Evolutionary conservation across 2,329 filamentous ascomycete genomes (phyloP).

Genomic region (Colletotrichum costaricense): DNA sequence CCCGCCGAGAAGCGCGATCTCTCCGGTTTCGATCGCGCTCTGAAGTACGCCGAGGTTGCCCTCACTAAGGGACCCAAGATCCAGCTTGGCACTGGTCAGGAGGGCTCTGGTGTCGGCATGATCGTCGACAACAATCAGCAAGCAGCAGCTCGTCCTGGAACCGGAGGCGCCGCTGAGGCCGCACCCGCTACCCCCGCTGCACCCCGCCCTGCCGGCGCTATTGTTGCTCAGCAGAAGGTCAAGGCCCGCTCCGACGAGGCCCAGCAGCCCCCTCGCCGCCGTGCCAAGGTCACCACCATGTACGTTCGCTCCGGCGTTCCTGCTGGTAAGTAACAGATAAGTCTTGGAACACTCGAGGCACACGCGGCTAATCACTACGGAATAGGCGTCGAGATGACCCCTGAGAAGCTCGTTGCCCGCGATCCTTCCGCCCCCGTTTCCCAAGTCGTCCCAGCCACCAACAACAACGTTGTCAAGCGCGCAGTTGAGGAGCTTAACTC

Average conservation of each 20-base stretch:
- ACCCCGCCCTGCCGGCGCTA: constrained; percentile 12
- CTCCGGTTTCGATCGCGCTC: constrained; percentile 52
- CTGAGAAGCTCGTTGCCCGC: constrained; percentile 33
- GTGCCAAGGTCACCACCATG: constrained; percentile 59
- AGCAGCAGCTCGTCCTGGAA: constrained; percentile 41
- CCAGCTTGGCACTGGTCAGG: constrained; percentile 52
- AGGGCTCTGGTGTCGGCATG: constrained; percentile 53
- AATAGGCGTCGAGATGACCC: constrained; percentile 29
- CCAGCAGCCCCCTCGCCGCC: constrained; percentile 45
- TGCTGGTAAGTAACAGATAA: constrained; percentile 48
- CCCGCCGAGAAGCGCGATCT: constrained; percentile 49
- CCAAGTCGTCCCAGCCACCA: constrained; percentile 16
- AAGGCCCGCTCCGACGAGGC: constrained; percentile 28
- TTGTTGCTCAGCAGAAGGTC: constrained; percentile 32
- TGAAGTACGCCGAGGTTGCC: constrained; percentile 52
- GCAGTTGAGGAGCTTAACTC: constrained; percentile 34
- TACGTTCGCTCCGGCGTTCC: constrained; percentile 57
- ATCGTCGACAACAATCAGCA: constrained; percentile 47
- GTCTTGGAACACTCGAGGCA: neutral
- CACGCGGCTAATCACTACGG: neutral
- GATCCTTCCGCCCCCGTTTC: constrained; percentile 18
- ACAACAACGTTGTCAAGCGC: constrained; percentile 27
- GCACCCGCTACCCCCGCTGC: neutral
- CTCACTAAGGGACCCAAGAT: constrained; percentile 51
- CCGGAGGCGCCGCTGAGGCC: constrained; percentile 1